Evolutionary conservation across 78 protist genomes (phyloP), one percentile per base, ranked within the genome.

Genomic region (Bodo saltans): DNA sequence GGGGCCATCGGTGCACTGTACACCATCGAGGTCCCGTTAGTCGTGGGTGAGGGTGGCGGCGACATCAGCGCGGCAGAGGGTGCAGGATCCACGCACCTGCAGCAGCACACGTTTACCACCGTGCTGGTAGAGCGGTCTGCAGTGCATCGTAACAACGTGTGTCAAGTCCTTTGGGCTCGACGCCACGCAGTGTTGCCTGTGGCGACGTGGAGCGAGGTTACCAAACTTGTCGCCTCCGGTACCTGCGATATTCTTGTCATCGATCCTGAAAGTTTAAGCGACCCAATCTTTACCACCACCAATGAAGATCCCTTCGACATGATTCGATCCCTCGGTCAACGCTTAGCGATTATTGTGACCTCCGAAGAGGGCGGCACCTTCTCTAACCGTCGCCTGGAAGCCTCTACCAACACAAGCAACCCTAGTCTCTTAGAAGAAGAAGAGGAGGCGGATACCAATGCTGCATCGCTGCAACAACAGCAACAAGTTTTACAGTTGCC

Each of bases 111-210:
- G n/a, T 47, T 47, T 17, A 47, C 60, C n/a, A 47, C 60, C n/a
- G 60, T 76, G 81, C 40, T 76, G 28, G 67, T 60, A 33, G 81
- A 76, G 81, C 34, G 42, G 4, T 4, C 38, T 3, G 41, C 26
- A 3, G 60, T 29, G 81, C 34, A 67, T 25, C 37, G 67, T 2
- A 67, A 68, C 67, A 3, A 8, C 27, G 35, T 39, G 69, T 76
- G 81, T 40, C 81, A 76, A 17, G 11, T 34, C 27, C 52, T 76
- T 29, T 76, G 81, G 81, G 67, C 12, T 32, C 12, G 81, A 29
- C 42, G 81, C 27, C 34, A 76, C 52, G 26, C 81, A 3, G 25
- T 76, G 40, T 11, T 73, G 78, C 60, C 60, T 8, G 60, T 17
- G 60, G n/a, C 8, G 60, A 42, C 8, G 12, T 27, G 81, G 35